These are phyloP conservation scores for Thalassiosira mediterranea DNA, from an alignment of 352 stramenopile species.

Conservation along the genomic window DNA sequence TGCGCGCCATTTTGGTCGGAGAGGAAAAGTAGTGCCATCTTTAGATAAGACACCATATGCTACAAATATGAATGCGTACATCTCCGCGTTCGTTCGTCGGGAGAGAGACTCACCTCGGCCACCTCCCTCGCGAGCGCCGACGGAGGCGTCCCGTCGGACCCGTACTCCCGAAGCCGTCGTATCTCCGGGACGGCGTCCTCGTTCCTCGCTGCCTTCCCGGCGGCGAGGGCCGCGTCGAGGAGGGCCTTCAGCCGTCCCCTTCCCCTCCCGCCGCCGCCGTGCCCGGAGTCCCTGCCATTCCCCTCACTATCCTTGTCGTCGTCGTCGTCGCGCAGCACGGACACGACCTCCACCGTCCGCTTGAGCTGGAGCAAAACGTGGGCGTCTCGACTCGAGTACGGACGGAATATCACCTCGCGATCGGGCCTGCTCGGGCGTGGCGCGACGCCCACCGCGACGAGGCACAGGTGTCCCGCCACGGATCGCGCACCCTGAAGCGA, in stretches of 20 bases:
- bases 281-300: not conserved
- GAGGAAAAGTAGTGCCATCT: not conserved
- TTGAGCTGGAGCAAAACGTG: constrained; percentile 78
- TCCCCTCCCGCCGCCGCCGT: not conserved
- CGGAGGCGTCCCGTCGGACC: constrained; percentile 52
- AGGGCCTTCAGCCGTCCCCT: constrained; percentile 49
- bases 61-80: constrained; percentile 1
- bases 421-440: constrained; percentile 55
- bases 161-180: constrained; percentile 52
- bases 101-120: constrained; percentile 21
- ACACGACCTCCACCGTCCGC: constrained; percentile 61
- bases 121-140: constrained; percentile 23
- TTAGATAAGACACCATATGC: not conserved
- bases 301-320: not conserved
- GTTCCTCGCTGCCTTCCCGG: constrained; percentile 74
- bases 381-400: constrained; percentile 75
- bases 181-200: constrained; percentile 57
- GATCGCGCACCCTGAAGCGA: constrained; percentile 27
- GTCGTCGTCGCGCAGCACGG: constrained; percentile 19
- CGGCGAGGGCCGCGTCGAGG: constrained; percentile 62
- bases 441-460: constrained; percentile 60
- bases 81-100: not conserved
- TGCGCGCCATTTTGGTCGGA: constrained; percentile 12
- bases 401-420: constrained; percentile 69
- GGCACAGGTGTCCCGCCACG: constrained; percentile 49